Evolutionary conservation across 2,329 filamentous ascomycete species (phyloP).

Genomic region (Nigrospora sphaerica): DNA sequence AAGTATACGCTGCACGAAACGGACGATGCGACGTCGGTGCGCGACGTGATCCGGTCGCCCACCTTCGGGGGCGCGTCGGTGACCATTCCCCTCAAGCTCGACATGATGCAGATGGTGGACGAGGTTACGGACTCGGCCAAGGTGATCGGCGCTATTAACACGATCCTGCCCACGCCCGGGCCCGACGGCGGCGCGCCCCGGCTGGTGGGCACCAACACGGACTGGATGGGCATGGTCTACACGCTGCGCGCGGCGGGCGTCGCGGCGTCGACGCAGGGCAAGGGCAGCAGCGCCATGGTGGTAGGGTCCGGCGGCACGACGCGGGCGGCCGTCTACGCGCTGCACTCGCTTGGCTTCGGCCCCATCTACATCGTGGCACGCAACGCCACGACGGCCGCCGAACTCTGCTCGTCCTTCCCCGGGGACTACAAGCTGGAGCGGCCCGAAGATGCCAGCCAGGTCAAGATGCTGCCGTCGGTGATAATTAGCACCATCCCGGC

Average conservation of each 20-base stretch:
- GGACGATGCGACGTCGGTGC: constrained; percentile 51
- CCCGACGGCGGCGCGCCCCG: constrained; percentile 29
- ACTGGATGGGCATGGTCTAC: constrained; percentile 88
- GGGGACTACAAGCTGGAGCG: constrained; percentile 61
- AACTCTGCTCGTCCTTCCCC: constrained; percentile 68
- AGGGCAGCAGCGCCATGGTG: constrained; percentile 60
- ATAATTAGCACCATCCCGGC: constrained; percentile 89
- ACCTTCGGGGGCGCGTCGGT: constrained; percentile 91
- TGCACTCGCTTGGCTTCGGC: constrained; percentile 74
- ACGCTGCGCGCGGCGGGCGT: constrained; percentile 66
- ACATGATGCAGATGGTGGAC: constrained; percentile 77
- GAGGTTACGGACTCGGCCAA: constrained; percentile 71
- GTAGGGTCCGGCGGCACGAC: constrained; percentile 90
- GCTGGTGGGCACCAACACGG: constrained; percentile 85
- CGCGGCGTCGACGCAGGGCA: constrained; percentile 25
- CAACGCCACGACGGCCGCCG: constrained; percentile 58
- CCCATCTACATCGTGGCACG: constrained; percentile 86
- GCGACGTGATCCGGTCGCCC: constrained; percentile 57
- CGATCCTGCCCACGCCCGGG: constrained; percentile 59
- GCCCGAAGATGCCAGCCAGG: constrained; percentile 40
- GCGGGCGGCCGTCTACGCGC: constrained; percentile 81
- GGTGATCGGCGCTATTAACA: constrained; percentile 90
- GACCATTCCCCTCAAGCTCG: constrained; percentile 89
- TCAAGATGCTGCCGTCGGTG: constrained; percentile 52
- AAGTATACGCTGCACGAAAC: constrained; percentile 75